These are phyloP conservation scores for Xylaria sp. DNA, from an alignment of 2,329 filamentous ascomycete species.

Conservation along the genomic window DNA sequence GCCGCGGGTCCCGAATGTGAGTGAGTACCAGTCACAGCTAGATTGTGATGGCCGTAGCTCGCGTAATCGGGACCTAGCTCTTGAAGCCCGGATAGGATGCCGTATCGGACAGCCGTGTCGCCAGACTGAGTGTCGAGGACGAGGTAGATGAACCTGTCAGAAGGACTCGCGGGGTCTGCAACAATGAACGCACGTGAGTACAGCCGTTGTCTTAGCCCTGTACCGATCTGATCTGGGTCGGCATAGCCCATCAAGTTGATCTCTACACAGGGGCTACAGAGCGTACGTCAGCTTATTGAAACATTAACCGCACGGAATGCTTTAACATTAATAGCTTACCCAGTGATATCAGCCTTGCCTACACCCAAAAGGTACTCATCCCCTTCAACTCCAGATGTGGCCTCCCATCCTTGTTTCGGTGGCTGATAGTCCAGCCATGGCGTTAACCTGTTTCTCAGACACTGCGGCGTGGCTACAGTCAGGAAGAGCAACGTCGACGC, in stretches of 20 bases:
- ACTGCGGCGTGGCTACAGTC: constrained; percentile 8
- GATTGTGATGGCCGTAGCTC: constrained; percentile 80
- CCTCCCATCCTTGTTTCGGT: constrained; percentile 19
- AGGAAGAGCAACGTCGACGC: constrained; percentile 23
- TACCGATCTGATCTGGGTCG: constrained; percentile 82
- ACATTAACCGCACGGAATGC: not conserved
- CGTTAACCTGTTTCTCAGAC: constrained; percentile 19
- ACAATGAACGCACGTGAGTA: constrained; percentile 93
- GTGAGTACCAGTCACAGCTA: constrained; percentile 92
- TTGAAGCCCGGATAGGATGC: constrained; percentile 81
- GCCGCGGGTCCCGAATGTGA: constrained; percentile 91
- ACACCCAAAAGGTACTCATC: constrained; percentile 65
- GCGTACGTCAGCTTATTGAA: constrained; percentile 13
- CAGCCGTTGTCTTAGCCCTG: constrained; percentile 85
- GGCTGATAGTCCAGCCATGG: constrained; percentile 18
- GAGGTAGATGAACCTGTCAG: constrained; percentile 84
- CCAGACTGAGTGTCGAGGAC: constrained; percentile 89
- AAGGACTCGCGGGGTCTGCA: constrained; percentile 71
- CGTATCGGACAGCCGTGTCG: constrained; percentile 87
- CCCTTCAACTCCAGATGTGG: constrained; percentile 20
- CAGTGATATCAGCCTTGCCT: constrained; percentile 69
- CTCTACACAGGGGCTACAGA: constrained; percentile 78
- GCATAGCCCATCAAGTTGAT: constrained; percentile 94
- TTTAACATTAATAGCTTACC: constrained; percentile 38
- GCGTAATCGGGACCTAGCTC: constrained; percentile 77